phyloP scores from a whole-genome alignment of 75 land plant genomes.

The Ceratopteris richardii region DNA sequence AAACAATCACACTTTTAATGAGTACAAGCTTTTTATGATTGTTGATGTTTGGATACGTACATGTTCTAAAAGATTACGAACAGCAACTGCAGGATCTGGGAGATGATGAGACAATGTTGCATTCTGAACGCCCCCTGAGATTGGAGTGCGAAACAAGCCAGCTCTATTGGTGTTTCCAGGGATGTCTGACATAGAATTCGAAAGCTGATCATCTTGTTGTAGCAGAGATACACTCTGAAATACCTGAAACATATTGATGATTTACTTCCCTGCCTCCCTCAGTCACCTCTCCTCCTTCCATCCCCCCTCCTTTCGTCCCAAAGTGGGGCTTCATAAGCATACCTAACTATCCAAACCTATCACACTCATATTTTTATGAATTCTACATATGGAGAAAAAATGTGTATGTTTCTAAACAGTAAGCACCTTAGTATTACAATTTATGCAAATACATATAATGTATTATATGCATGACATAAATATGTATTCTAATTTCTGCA shows the following conservation, averaged over 20 bases:
- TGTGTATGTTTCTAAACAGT: too few relatives aligned
- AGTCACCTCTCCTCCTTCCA: neutral
- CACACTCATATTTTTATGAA: too few relatives aligned
- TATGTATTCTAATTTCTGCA: too few relatives aligned
- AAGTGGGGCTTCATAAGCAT: too few relatives aligned
- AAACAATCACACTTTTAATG: too few relatives aligned
- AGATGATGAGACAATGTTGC: slow-evolving; percentile 34
- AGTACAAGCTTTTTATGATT: too few relatives aligned
- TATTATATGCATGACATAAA: too few relatives aligned
- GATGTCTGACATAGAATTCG: neutral
- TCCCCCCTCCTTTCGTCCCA: neutral
- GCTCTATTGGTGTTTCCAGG: slow-evolving; percentile 12
- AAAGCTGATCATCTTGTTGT: neutral
- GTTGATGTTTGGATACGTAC: too few relatives aligned
- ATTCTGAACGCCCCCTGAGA: slow-evolving; percentile 33
- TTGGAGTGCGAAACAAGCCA: slow-evolving; percentile 34
- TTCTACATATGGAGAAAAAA: too few relatives aligned
- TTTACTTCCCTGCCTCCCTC: neutral
- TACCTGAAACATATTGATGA: neutral
- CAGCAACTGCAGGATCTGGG: slow-evolving; percentile 31
- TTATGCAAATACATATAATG: too few relatives aligned
- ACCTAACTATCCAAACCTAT: too few relatives aligned
- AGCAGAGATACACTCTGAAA: neutral
- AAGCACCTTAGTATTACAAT: too few relatives aligned
- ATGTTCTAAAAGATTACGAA: slow-evolving; percentile 36